Evolutionary conservation across 805 yeast genomes (phyloP).

Genomic region (Starmera amethionina): DNA sequence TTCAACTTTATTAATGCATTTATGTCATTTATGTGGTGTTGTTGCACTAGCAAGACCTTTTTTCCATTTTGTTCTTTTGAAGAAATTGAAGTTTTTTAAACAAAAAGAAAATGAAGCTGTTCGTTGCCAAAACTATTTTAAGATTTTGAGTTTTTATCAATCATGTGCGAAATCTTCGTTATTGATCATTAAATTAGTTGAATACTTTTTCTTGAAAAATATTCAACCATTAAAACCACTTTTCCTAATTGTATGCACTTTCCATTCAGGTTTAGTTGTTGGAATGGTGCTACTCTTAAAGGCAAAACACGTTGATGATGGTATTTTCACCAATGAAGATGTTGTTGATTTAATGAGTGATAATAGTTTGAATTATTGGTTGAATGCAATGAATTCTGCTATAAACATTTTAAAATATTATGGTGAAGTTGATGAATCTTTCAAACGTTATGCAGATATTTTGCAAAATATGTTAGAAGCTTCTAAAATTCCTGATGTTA

Average conservation of each 20-base stretch:
- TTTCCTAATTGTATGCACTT: constrained; percentile 22
- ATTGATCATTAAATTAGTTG: constrained; percentile 24
- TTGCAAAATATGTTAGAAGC: constrained; percentile 12
- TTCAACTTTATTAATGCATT: constrained; percentile 20
- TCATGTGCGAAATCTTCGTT: constrained; percentile 28
- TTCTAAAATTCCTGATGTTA: constrained; percentile 2
- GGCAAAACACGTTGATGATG: constrained; percentile 10
- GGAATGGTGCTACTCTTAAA: constrained; percentile 22
- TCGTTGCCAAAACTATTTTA: constrained; percentile 6
- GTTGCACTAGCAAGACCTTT: constrained; percentile 32
- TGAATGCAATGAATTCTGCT: constrained; percentile 13
- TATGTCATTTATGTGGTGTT: constrained; percentile 27
- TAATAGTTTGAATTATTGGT: constrained; percentile 7
- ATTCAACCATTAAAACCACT: constrained; percentile 28
- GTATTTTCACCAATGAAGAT: constrained; percentile 8
- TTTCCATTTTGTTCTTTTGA: constrained; percentile 23
- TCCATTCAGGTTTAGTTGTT: constrained; percentile 27
- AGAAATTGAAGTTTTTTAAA: constrained; percentile 11
- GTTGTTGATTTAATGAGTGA: constrained; percentile 2
- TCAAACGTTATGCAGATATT: constrained; percentile 8
- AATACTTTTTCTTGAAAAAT: constrained; percentile 16
- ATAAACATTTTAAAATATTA: constrained; percentile 11
- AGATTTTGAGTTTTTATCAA: constrained; percentile 19
- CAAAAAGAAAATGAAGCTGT: constrained; percentile 8
- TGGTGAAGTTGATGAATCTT: constrained; percentile 13